Evolutionary conservation across 1,284 basidiomycete species (phyloP).

Genomic region (Cutaneotrichosporon sp.): DNA sequence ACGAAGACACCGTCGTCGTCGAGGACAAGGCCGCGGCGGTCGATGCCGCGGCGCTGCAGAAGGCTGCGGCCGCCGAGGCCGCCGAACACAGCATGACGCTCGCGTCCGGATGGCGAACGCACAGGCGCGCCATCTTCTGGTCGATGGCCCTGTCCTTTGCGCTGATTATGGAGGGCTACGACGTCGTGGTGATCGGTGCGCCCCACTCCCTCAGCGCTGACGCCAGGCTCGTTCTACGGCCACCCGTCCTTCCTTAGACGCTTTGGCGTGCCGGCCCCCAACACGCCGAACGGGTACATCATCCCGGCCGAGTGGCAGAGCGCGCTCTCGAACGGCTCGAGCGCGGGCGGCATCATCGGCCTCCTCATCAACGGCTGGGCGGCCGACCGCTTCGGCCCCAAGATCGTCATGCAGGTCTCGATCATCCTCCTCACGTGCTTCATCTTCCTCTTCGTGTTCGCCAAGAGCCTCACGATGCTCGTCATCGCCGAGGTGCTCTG

Average conservation of each 20-base stretch:
- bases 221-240: slow-evolving; percentile 46
- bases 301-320: slow-evolving; percentile 31
- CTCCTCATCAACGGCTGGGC: slow-evolving; percentile 30
- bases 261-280: slow-evolving; percentile 29
- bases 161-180: slow-evolving; percentile 27
- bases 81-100: not conserved
- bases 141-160: slow-evolving; percentile 50
- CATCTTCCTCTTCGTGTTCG: slow-evolving; percentile 51
- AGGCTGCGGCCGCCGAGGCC: not conserved
- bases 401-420: slow-evolving; percentile 36
- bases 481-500: slow-evolving; percentile 30
- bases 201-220: too few species aligned
- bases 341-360: slow-evolving; percentile 23
- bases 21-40: not conserved
- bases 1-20: slow-evolving; percentile 29
- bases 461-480: slow-evolving; percentile 27
- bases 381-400: slow-evolving; percentile 30
- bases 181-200: not conserved
- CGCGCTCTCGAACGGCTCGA: slow-evolving; percentile 29
- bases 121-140: slow-evolving; percentile 56
- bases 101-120: slow-evolving; percentile 44
- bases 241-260: slow-evolving; percentile 42
- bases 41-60: not conserved
- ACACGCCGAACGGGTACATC: not conserved
- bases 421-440: slow-evolving; percentile 39